Evolutionary conservation across 345 rosid genomes (phyloP), one percentile per base, ranked within the genome.

Genomic region (Lagerstroemia speciosa): DNA sequence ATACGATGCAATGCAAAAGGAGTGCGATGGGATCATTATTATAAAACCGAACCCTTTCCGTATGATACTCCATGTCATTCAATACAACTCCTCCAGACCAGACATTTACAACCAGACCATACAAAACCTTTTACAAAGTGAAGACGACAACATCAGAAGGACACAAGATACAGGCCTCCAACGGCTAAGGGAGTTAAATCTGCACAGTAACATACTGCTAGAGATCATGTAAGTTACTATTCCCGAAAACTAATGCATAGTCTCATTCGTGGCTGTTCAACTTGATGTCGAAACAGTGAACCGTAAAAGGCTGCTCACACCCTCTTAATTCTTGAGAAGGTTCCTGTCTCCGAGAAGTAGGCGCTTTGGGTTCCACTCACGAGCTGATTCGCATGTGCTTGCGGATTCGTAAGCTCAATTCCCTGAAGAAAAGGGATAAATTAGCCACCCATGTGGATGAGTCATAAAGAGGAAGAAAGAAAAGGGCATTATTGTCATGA

Each of bases 351-450:
- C 0, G 98, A 93, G 78, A 93, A 93, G 78, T 89, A 93, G 10
- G 97, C 91, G 77, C 98, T 93, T 71, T 91, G 97, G 66, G 89
- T 90, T 67, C 96, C 96, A 74, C 91, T 80, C 31, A 89, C 97
- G 16, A 86, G 81, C 73, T 90, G 89, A 80, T 86, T 84, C 8
- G 81, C 88, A 72, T 84, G 84, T 22, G 96, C 96, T 69, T 89
- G 94, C 40, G 97, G 97, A 77, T 93, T 93, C 41, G 89, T 67
- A 34, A 93, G 84, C 78, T 93, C 98, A 64, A 93, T 93, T 34
- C 97, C 97, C 91, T 93, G 81, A 68, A 38, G 52, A 73, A 16
- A 55, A 55, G 14, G 29, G 22, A 26, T 6, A 55, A 55, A 1
- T 55, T 2, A 55, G 30, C 15, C 15, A 3, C 12, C 61, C 8